These are phyloP conservation scores for Mucor saturninus DNA, from an alignment of 371 early-diverging fungal species.

Conservation along the genomic window DNA sequence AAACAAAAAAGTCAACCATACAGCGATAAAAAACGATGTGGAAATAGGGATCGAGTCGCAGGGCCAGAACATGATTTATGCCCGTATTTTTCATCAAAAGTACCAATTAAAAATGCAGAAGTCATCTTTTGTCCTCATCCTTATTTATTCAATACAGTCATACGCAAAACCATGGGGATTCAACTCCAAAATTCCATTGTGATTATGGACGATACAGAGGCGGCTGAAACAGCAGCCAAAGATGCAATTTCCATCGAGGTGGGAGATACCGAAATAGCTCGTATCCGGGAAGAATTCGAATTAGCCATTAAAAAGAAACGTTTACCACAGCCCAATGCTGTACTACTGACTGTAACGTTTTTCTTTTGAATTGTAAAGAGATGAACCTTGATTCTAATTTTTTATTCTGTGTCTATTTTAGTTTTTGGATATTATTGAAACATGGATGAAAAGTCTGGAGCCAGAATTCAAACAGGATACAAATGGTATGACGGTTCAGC, in stretches of 20 bases:
- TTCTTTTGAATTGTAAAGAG: too few species aligned
- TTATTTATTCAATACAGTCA: conserved; percentile 81
- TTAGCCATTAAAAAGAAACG: not conserved
- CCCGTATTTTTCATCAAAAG: conserved; percentile 82
- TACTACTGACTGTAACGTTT: not conserved
- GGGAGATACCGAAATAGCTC: not conserved
- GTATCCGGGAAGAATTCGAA: not conserved
- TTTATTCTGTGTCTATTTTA: not conserved
- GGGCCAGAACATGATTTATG: conserved; percentile 54
- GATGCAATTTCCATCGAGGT: conserved; percentile 57
- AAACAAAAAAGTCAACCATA: too few species aligned
- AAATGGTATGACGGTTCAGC: not conserved
- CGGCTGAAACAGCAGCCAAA: conserved; percentile 62
- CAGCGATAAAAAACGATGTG: too few species aligned
- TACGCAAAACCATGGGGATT: conserved; percentile 63
- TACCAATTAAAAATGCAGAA: conserved; percentile 68
- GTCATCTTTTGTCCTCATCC: conserved; percentile 93
- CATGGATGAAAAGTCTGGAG: not conserved
- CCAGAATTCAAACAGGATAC: not conserved
- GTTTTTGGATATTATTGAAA: not conserved
- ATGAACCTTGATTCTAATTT: too few species aligned
- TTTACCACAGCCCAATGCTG: not conserved
- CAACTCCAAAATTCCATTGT: conserved; percentile 67
- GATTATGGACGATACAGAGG: conserved; percentile 86
- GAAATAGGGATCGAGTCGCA: too few species aligned